Evolutionary conservation across 345 rosid species (phyloP).

Genomic region (Populus simonii): DNA sequence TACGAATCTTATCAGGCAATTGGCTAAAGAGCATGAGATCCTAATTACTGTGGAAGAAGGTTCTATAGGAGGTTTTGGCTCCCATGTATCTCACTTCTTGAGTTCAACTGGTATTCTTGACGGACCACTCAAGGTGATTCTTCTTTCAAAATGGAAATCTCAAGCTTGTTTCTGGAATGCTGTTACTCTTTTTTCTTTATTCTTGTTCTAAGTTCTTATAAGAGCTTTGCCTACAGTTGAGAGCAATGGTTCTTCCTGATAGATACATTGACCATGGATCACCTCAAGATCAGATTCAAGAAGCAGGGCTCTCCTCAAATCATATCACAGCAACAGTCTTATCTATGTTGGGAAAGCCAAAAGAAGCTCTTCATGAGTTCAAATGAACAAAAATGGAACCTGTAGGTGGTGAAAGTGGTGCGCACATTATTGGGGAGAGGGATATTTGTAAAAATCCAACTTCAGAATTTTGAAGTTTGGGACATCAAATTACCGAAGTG

Average conservation of each 20-base stretch:
- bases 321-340: slow-evolving; percentile 59
- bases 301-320: slow-evolving; percentile 58
- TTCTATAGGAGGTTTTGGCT: slow-evolving; percentile 80
- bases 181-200: background rate
- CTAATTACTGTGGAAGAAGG: slow-evolving; percentile 85
- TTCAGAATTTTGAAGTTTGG: background rate
- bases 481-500: no score
- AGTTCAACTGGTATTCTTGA: slow-evolving; percentile 69
- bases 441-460: background rate
- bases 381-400: slow-evolving; percentile 20
- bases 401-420: background rate
- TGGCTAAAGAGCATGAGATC: slow-evolving; percentile 72
- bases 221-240: slow-evolving; percentile 38
- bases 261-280: slow-evolving; percentile 71
- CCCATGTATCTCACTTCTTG: slow-evolving; percentile 77
- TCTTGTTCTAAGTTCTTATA: slow-evolving; percentile 3
- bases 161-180: slow-evolving; percentile 1
- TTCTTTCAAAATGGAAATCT: background rate
- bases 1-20: slow-evolving; percentile 48
- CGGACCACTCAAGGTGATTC: slow-evolving; percentile 65
- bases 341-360: slow-evolving; percentile 54
- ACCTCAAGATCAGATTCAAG: slow-evolving; percentile 54
- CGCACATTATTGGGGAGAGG: background rate
- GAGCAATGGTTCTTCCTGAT: slow-evolving; percentile 72
- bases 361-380: slow-evolving; percentile 47